Conservation (phyloP, 129 eudicot species). For the Solidago caesia region DNA sequence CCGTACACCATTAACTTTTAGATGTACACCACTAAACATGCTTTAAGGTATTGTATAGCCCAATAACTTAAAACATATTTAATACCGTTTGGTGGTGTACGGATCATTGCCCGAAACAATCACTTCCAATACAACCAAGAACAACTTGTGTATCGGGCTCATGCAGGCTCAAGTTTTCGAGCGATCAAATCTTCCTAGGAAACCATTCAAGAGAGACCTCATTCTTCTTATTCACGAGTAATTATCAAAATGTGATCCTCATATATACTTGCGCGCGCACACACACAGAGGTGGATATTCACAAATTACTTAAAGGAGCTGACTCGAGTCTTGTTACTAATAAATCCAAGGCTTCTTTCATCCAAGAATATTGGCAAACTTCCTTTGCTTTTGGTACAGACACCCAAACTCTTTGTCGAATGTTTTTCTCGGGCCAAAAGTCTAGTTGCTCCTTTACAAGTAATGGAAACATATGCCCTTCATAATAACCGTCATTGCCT, state of each 20-base stretch:
- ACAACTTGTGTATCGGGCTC: background rate
- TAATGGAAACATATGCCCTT: conserved; percentile 75
- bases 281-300: background rate
- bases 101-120: no score
- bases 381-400: conserved; percentile 65
- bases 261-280: conserved; percentile 3
- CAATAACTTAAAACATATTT: no score
- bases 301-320: conserved; percentile 12
- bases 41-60: no score
- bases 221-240: background rate
- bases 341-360: conserved; percentile 72
- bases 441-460: conserved; percentile 66
- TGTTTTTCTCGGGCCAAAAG: conserved; percentile 73
- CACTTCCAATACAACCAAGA: background rate
- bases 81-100: no score
- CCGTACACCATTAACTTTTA: no score
- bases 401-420: conserved; percentile 75
- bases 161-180: background rate
- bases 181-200: background rate
- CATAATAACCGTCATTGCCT: conserved; percentile 40
- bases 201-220: background rate
- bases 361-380: conserved; percentile 69
- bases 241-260: conserved; percentile 7
- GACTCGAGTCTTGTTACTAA: conserved; percentile 47
- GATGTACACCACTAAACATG: no score